Base-by-base conservation (phyloP, 148 eudicot genomes). In the Drosera capensis region DNA sequence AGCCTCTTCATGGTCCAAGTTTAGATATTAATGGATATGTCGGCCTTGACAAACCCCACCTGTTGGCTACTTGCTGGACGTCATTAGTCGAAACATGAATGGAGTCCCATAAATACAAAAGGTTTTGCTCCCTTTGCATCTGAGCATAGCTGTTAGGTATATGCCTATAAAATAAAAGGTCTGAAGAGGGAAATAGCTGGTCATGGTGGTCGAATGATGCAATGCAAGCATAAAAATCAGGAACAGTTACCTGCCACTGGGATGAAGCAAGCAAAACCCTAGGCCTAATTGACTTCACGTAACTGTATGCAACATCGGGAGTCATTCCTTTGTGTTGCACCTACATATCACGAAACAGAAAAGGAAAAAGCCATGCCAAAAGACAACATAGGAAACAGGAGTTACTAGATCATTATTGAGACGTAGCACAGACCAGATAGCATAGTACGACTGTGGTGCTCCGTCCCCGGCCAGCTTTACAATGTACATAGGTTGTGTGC, bases 381-480 rank as follows among this genome's bases (percentile, higher is more conserved):
- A 40, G 43, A 42, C 8, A 46, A 23, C 14, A 28, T 28, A 11
- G 11, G 25, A 43, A 19, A 18, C 20, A 47, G 3, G 25, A 26
- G n/a, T 36, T 16, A 24, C 12, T 17, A 43, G 19, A 14, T 42
- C 43, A 43, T 1, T 15, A 2, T 22, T 14, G 26, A 9, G 14
- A 14, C 7, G 9, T 25, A 39, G 22, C 13, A 43, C 80, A 55
- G 43, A 79, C 96, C 71, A 87, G 68, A 52, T 87, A 87, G 50
- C 94, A 87, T 9, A 87, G 15, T 43, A 87, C 94, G 15, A 87
- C 66, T 26, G 96, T 87, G 25, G 96, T 87, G 72, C 96, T 87
- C 19, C 96, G 96, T 23, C 96, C 96, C 23, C 96, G 75, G 42
- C 96, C 94, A 62, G 96, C 96, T 71, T 87, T 87, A 53, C 94